Percentiles rank a stretch among this genome's conserved stretches.
Evolutionary conservation across 495 filamentous ascomycete species (phyloP).

Genomic region (Patellaria atrata): DNA sequence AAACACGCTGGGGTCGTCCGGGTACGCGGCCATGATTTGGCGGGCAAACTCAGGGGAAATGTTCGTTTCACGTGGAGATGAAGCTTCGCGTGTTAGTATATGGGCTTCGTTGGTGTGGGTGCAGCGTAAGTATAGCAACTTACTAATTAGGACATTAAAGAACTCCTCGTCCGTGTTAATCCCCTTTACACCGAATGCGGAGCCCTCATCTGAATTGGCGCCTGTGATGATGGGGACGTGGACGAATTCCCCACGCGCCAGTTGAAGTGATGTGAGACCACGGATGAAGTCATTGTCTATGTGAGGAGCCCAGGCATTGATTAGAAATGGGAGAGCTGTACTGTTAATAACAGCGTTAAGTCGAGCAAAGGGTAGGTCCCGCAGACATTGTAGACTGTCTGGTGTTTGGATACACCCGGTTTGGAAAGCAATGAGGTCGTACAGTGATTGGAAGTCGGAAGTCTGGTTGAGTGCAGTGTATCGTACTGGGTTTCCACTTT

Average conservation of each 20-base stretch:
- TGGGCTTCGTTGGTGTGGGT: slow-evolving; percentile 13
- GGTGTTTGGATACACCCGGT: slow-evolving; percentile 27
- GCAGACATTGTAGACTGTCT: slow-evolving; percentile 32
- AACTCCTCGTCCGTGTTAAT: slow-evolving; percentile 35
- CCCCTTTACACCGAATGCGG: slow-evolving; percentile 35
- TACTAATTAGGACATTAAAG: slow-evolving; percentile 20
- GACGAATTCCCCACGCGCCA: slow-evolving; percentile 34
- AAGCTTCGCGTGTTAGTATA: too few relatives aligned
- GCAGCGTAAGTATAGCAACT: slow-evolving; percentile 6
- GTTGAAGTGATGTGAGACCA: slow-evolving; percentile 22
- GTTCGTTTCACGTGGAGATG: slow-evolving; percentile 38
- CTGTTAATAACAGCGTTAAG: slow-evolving; percentile 41
- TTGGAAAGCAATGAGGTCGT: slow-evolving; percentile 29
- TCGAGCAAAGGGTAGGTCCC: slow-evolving; percentile 38
- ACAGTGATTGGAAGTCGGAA: slow-evolving; percentile 18
- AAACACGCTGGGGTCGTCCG: slow-evolving; percentile 19
- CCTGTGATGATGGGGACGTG: slow-evolving; percentile 44
- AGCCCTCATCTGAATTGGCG: slow-evolving; percentile 48
- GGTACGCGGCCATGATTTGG: slow-evolving; percentile 32
- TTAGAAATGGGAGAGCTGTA: slow-evolving; percentile 23
- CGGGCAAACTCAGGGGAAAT: slow-evolving; percentile 27
- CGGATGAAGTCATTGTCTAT: slow-evolving; percentile 39
- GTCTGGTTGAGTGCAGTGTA: slow-evolving; percentile 16
- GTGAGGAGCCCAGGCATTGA: slow-evolving; percentile 29
- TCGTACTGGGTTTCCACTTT: slow-evolving; percentile 27